phyloP scores from a whole-genome alignment of 1,139 yeast species.

The Debaryomyces robertsiae region DNA sequence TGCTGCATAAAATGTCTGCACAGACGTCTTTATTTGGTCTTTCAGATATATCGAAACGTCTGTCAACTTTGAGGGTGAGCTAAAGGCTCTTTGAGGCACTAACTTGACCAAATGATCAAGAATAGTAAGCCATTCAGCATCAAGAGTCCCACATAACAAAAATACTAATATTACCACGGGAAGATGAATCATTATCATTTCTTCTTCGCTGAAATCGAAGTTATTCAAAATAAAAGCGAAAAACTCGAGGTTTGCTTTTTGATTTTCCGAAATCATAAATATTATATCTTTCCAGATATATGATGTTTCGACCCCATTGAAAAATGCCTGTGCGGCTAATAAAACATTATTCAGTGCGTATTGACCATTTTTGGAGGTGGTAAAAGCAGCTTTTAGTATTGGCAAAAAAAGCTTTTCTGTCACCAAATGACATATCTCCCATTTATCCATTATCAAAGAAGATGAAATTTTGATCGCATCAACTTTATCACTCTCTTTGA shows the following conservation, averaged over 20 bases:
- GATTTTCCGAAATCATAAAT: conserved; percentile 17
- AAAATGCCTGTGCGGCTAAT: conserved; percentile 63
- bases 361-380: not conserved
- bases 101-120: conserved; percentile 44
- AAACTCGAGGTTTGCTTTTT: conserved; percentile 37
- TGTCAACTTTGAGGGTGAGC: conserved; percentile 36
- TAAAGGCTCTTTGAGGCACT: conserved; percentile 62
- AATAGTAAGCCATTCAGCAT: conserved; percentile 32
- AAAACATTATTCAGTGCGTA: conserved; percentile 45
- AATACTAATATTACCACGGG: conserved; percentile 66
- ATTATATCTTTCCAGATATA: conserved; percentile 73
- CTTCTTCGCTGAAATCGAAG: conserved; percentile 83
- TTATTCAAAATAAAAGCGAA: conserved; percentile 60
- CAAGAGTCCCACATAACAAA: conserved; percentile 19
- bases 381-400: conserved; percentile 45
- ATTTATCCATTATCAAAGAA: conserved; percentile 76
- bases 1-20: conserved; percentile 11
- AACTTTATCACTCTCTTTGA: conserved; percentile 29
- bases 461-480: conserved; percentile 65
- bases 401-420: conserved; percentile 74
- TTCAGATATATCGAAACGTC: conserved; percentile 19
- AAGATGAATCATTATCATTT: conserved; percentile 73
- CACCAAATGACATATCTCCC: conserved; percentile 84
- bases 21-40: conserved; percentile 25
- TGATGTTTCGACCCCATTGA: conserved; percentile 82